phyloP scores from a whole-genome alignment of 768 basidiomycete genomes.

The Jaapia argillacea region DNA sequence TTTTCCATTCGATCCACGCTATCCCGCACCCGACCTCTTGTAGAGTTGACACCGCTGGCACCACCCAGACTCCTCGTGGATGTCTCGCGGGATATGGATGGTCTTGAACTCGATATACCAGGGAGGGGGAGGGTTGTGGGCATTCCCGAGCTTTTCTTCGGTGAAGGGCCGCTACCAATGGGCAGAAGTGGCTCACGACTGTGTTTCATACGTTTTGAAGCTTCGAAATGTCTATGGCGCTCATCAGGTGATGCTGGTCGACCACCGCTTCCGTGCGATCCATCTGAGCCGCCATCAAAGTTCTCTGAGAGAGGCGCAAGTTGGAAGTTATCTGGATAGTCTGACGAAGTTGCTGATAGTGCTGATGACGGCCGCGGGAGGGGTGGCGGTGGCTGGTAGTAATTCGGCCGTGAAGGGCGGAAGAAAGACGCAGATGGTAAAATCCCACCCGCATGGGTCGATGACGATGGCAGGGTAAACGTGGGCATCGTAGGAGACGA shows the following conservation, averaged over 20 bases:
- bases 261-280: constrained; percentile 1
- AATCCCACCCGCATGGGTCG: constrained; percentile 65
- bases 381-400: constrained; percentile 33
- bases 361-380: constrained; percentile 19
- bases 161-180: constrained; percentile 24
- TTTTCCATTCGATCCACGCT: constrained; percentile 56
- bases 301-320: constrained; percentile 5
- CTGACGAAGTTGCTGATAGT: constrained; percentile 19
- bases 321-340: constrained; percentile 14
- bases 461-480: too few relatives aligned
- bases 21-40: constrained; percentile 35
- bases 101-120: background rate
- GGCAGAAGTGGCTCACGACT: constrained; percentile 72
- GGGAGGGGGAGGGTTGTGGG: background rate
- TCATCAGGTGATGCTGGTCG: constrained; percentile 13
- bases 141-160: background rate
- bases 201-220: constrained; percentile 34
- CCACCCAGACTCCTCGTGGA: background rate
- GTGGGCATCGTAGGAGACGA: too few relatives aligned
- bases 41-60: constrained; percentile 1
- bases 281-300: constrained; percentile 4
- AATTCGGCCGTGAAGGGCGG: constrained; percentile 51
- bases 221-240: constrained; percentile 20
- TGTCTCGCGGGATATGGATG: background rate
- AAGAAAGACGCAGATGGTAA: constrained; percentile 77